phyloP scores from a whole-genome alignment of 306 rosid genomes.

The Quercus wislizeni region DNA sequence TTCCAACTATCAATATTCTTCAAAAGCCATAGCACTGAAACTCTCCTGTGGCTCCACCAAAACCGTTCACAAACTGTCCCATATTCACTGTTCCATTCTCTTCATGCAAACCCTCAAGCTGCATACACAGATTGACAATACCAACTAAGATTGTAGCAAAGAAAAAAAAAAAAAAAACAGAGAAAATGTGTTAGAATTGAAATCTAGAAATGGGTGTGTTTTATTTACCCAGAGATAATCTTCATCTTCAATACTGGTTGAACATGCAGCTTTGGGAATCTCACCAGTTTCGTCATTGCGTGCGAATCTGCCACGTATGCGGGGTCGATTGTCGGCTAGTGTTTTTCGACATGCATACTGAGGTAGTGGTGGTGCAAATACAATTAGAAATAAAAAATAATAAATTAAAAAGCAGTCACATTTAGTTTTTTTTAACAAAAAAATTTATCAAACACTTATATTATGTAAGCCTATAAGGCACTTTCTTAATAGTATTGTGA shows the following conservation, averaged over 20 bases:
- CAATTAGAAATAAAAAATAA: background rate
- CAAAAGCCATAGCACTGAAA: constrained; percentile 54
- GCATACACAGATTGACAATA: background rate
- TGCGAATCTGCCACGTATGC: constrained; percentile 94
- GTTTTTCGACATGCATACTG: constrained; percentile 97
- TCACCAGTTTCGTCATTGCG: constrained; percentile 76
- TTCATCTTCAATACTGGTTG: constrained; percentile 64
- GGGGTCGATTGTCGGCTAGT: constrained; percentile 91
- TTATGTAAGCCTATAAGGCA: no score
- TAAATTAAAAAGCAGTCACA: background rate
- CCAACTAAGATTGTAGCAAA: background rate
- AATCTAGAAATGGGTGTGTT: background rate
- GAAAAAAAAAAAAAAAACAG: background rate
- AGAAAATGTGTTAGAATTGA: background rate
- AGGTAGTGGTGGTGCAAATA: constrained; percentile 4
- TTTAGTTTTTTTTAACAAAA: background rate
- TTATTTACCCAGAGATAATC: constrained; percentile 71
- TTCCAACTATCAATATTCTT: constrained; percentile 13
- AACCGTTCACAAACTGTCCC: constrained; percentile 35
- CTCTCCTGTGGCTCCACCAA: constrained; percentile 32
- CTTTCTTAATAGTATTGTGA: background rate
- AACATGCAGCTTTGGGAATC: constrained; percentile 53
- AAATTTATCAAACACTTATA: no score
- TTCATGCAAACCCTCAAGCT: constrained; percentile 59
- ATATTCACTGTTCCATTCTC: constrained; percentile 39